phyloP scores from a whole-genome alignment of 2,329 filamentous ascomycete species.

The Fusarium virguliforme region DNA sequence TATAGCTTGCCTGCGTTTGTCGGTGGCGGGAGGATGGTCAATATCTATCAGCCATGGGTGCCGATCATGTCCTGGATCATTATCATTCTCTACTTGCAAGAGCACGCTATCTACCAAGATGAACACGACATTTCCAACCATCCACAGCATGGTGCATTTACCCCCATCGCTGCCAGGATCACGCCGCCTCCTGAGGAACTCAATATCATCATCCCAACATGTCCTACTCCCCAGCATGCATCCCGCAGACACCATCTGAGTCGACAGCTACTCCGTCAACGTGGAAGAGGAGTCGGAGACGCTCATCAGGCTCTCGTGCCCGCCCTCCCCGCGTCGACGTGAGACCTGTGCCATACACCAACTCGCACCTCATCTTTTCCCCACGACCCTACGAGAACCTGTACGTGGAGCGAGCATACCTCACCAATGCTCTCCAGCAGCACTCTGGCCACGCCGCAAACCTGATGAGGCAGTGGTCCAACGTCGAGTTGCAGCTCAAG shows the following conservation, averaged over 20 bases:
- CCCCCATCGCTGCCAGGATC: conserved; percentile 43
- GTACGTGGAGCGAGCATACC: conserved; percentile 64
- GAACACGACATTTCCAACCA: conserved; percentile 27
- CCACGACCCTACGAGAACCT: conserved; percentile 62
- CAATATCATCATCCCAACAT: conserved; percentile 25
- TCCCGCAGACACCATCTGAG: conserved; percentile 24
- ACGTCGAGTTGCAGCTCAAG: conserved; percentile 56
- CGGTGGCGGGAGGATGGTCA: conserved; percentile 12
- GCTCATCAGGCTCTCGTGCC: conserved; percentile 27
- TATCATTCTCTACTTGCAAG: conserved; percentile 17
- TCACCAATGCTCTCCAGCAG: conserved; percentile 60
- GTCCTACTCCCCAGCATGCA: conserved; percentile 21
- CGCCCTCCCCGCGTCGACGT: conserved; percentile 17
- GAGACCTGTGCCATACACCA: conserved; percentile 20
- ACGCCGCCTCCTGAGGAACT: conserved; percentile 41
- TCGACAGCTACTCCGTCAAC: not conserved
- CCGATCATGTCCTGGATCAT: conserved; percentile 17
- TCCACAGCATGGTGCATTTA: conserved; percentile 28
- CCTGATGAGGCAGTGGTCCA: conserved; percentile 59
- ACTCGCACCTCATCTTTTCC: conserved; percentile 51
- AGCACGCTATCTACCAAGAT: conserved; percentile 32
- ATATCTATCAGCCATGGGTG: conserved; percentile 38
- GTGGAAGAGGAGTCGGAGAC: conserved; percentile 31
- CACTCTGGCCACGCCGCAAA: conserved; percentile 58
- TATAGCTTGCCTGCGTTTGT: conserved; percentile 32